phyloP scores from a whole-genome alignment of 1,284 basidiomycete genomes.

The Ganoderma sinense region DNA sequence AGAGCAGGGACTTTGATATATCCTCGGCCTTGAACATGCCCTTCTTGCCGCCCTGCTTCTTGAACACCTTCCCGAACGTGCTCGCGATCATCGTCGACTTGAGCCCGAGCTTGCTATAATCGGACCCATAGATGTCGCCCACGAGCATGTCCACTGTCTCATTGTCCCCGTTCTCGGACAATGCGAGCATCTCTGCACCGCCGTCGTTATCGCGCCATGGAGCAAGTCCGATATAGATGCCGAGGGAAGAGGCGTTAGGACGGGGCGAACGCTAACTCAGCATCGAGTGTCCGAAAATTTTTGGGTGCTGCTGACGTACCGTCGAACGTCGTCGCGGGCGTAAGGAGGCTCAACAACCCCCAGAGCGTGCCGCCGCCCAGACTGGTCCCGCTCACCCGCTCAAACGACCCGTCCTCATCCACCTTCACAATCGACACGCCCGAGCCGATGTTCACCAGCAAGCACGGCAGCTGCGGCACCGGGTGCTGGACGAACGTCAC shows the following conservation, averaged over 20 bases:
- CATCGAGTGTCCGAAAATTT: background rate
- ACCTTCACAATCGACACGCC: slow-evolving; percentile 99
- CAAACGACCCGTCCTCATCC: slow-evolving; percentile 93
- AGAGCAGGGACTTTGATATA: slow-evolving; percentile 93
- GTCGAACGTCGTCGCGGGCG: slow-evolving; percentile 96
- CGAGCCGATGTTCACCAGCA: slow-evolving; percentile 98
- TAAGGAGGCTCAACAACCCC: slow-evolving; percentile 94
- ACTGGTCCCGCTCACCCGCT: slow-evolving; percentile 97
- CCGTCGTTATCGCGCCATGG: background rate
- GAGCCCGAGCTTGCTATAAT: slow-evolving; percentile 92
- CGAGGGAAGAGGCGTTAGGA: background rate
- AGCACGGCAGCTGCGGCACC: slow-evolving; percentile 91
- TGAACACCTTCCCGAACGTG: slow-evolving; percentile 98
- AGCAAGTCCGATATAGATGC: background rate
- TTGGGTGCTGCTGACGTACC: slow-evolving; percentile 53
- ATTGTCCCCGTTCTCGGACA: slow-evolving; percentile 96
- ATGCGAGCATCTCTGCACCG: slow-evolving; percentile 88
- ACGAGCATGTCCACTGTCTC: slow-evolving; percentile 98
- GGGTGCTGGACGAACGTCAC: slow-evolving; percentile 87
- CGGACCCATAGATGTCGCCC: slow-evolving; percentile 97
- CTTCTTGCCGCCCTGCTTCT: slow-evolving; percentile 86
- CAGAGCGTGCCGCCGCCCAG: slow-evolving; percentile 99
- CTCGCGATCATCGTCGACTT: slow-evolving; percentile 99
- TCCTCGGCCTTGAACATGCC: slow-evolving; percentile 89
- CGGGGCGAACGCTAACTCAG: slow-evolving; percentile 10